Percentiles rank a stretch among this genome's conserved stretches.
Evolutionary conservation across 139 green algal genomes (phyloP).

Genomic region (Edaphochlamys debaryana): DNA sequence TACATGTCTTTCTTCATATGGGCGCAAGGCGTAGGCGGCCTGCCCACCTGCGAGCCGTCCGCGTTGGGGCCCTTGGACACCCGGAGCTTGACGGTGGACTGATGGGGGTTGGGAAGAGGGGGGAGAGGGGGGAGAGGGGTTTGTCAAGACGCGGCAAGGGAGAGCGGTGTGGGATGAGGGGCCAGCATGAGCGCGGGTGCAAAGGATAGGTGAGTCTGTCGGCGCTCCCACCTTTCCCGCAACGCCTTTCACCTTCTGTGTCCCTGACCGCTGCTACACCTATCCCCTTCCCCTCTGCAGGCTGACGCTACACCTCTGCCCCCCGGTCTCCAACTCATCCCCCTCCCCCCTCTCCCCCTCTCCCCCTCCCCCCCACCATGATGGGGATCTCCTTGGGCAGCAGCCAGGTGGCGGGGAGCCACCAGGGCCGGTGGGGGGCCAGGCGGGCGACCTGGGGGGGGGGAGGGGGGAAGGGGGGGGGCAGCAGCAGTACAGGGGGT

Average conservation of each 20-base stretch:
- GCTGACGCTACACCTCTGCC: neutral
- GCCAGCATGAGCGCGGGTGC: neutral
- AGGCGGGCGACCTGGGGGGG: too few species aligned
- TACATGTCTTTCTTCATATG: too few species aligned
- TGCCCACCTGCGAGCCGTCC: constrained; percentile 9
- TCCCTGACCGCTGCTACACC: neutral
- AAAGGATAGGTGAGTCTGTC: too few species aligned
- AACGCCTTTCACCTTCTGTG: too few species aligned
- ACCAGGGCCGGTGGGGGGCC: constrained; percentile 28
- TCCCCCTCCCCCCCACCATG: neutral
- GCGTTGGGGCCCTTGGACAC: constrained; percentile 11
- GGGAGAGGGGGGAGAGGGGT: neutral
- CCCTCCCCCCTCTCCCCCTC: neutral
- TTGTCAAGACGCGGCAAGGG: neutral
- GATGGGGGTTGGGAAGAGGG: neutral
- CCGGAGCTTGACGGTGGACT: constrained; percentile 20
- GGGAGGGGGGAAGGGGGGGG: too few species aligned
- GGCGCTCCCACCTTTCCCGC: too few species aligned
- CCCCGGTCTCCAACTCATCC: neutral
- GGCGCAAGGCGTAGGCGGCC: too few species aligned
- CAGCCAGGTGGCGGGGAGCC: constrained; percentile 37
- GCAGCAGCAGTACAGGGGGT: too few species aligned
- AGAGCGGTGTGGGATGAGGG: neutral
- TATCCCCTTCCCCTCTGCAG: neutral
- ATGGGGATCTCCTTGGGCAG: constrained; percentile 1